Percentiles rank a stretch among this genome's conserved stretches.
Conservation (phyloP, 495 filamentous ascomycete species). For the Copromyces sp. region DNA sequence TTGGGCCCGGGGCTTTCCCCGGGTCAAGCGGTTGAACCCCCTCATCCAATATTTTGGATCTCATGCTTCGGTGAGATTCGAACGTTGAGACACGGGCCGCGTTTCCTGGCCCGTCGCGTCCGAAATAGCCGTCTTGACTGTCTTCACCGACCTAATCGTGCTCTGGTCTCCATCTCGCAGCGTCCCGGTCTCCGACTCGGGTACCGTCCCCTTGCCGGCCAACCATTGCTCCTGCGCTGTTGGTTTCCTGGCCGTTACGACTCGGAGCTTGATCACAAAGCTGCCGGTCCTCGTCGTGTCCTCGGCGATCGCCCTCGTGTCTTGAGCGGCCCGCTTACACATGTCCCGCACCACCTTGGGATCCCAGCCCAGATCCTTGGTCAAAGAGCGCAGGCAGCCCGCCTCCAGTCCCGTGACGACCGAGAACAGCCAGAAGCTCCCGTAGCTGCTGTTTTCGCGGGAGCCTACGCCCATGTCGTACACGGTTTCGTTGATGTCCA, state of each 20-base stretch:
- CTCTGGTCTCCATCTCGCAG: constrained; percentile 10
- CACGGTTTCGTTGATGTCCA: constrained; percentile 44
- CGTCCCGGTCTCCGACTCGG: neutral
- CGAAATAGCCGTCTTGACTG: neutral
- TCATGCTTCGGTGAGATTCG: neutral
- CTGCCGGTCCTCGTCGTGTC: constrained; percentile 30
- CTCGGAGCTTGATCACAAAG: constrained; percentile 37
- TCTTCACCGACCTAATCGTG: constrained; percentile 16
- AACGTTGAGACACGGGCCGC: neutral
- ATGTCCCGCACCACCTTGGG: constrained; percentile 42
- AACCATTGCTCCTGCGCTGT: constrained; percentile 16
- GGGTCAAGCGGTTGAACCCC: neutral
- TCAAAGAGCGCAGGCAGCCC: constrained; percentile 48
- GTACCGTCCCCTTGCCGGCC: constrained; percentile 1
- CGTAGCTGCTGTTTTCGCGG: constrained; percentile 41
- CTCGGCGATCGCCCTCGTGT: constrained; percentile 40
- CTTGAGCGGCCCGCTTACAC: constrained; percentile 43
- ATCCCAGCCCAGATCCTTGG: constrained; percentile 47
- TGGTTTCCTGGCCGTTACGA: constrained; percentile 50
- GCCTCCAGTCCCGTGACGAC: constrained; percentile 59
- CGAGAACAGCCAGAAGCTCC: constrained; percentile 57
- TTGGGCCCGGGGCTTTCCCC: neutral
- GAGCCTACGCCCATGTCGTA: constrained; percentile 51
- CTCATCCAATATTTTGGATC: neutral
- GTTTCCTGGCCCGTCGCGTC: neutral